Evolutionary conservation across 805 yeast species (phyloP).

Genomic region (Ogataea glucozyma): DNA sequence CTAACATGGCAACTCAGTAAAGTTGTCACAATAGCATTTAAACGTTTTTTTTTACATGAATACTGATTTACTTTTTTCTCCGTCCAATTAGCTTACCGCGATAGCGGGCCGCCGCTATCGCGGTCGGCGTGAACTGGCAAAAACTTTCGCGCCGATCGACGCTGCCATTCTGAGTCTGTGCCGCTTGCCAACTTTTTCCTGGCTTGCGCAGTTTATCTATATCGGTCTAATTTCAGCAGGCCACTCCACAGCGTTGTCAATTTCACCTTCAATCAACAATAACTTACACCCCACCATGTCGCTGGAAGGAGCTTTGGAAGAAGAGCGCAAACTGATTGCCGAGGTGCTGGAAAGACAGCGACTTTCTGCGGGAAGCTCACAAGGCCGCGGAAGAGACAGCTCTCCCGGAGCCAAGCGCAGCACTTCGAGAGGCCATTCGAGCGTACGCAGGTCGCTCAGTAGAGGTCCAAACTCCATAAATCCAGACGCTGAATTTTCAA

Average conservation of each 20-base stretch:
- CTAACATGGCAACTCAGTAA: no score
- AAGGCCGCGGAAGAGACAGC: conserved; percentile 27
- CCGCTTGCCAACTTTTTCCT: no score
- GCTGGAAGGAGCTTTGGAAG: conserved; percentile 36
- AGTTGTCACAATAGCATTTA: no score
- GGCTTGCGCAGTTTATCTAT: no score
- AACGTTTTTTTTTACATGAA: no score
- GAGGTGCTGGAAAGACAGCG: conserved; percentile 34
- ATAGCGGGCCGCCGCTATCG: no score
- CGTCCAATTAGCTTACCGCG: no score
- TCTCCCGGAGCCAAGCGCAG: conserved; percentile 16
- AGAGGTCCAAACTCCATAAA: conserved; percentile 24
- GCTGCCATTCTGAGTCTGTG: no score
- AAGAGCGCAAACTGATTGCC: conserved; percentile 34
- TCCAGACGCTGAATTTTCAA: conserved; percentile 52
- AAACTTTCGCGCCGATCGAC: conserved; percentile 8
- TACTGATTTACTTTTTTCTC: no score
- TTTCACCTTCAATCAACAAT: no score
- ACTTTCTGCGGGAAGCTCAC: conserved; percentile 7
- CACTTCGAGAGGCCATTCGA: conserved; percentile 27
- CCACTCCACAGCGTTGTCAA: no score
- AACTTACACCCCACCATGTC: conserved; percentile 27
- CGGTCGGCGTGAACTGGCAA: conserved; percentile 1
- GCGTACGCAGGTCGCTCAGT: conserved; percentile 27
- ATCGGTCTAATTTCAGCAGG: no score